A percentile compares a stretch with the other conserved stretches of the same genome.
Conservation (phyloP, 495 filamentous ascomycete genomes). For the Daldinia caldariorum region DNA sequence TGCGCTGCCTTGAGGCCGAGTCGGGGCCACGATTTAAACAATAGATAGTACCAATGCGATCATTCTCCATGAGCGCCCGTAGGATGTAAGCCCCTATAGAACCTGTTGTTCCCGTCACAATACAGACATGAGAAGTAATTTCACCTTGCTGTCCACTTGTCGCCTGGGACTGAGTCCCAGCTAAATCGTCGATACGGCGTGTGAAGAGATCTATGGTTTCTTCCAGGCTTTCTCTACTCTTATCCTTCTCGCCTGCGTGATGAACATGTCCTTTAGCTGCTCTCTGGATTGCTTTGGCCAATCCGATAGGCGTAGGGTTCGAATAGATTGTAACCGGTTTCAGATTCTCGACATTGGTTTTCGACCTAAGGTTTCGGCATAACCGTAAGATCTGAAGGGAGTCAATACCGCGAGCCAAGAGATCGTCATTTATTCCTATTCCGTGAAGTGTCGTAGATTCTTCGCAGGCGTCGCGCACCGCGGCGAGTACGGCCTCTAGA, state of each 20-base stretch:
- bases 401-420: not conserved
- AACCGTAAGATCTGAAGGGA: not conserved
- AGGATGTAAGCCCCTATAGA: not conserved
- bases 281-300: not conserved
- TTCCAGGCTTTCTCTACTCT: not conserved
- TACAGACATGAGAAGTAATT: not conserved
- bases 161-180: not conserved
- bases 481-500: not conserved
- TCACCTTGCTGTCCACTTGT: not conserved
- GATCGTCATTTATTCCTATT: not conserved
- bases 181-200: not conserved
- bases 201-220: not conserved
- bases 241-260: not conserved
- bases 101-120: not conserved
- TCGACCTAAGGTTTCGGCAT: not conserved
- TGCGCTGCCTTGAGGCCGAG: slow-evolving; percentile 1
- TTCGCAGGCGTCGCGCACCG: not conserved
- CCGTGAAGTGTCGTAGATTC: not conserved
- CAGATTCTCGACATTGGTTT: not conserved
- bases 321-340: not conserved
- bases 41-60: not conserved
- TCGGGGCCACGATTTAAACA: slow-evolving; percentile 2
- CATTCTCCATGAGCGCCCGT: not conserved
- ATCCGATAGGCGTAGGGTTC: not conserved
- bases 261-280: not conserved